These are phyloP conservation scores for Cystobasidium pallidum DNA, from an alignment of 1,284 basidiomycete genomes.

Conservation along the genomic window DNA sequence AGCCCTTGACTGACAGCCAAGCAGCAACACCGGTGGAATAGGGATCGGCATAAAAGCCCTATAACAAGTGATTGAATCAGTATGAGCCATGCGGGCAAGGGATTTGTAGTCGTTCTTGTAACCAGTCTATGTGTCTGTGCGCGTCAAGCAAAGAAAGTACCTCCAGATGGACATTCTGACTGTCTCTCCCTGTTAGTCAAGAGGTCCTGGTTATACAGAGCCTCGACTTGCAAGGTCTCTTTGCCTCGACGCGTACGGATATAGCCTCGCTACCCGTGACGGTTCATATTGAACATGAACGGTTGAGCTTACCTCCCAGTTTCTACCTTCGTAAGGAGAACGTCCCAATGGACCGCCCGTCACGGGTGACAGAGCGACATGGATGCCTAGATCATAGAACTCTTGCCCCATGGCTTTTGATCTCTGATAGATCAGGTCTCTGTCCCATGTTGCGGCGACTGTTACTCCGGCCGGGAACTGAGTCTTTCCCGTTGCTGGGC, in stretches of 20 bases:
- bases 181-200: too few species aligned
- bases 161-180: too few species aligned
- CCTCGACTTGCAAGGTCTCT: too few species aligned
- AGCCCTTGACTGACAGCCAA: constrained; percentile 56
- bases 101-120: too few species aligned
- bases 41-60: constrained; percentile 57
- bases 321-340: constrained; percentile 57
- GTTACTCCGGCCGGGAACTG: constrained; percentile 51
- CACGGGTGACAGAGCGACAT: constrained; percentile 63
- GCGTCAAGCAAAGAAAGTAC: too few species aligned
- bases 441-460: constrained; percentile 60
- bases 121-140: too few species aligned
- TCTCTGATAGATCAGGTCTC: constrained; percentile 58
- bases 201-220: too few species aligned
- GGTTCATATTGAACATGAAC: too few species aligned
- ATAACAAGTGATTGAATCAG: neutral
- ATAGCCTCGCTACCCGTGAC: too few species aligned
- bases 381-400: constrained; percentile 69
- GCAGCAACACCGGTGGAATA: constrained; percentile 58
- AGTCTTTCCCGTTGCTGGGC: constrained; percentile 35
- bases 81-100: too few species aligned
- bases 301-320: constrained; percentile 54
- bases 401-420: constrained; percentile 59
- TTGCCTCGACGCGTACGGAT: too few species aligned
- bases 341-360: constrained; percentile 58